Conservation (phyloP, 2,329 filamentous ascomycete genomes). For the Phialemoniopsis sp. region DNA sequence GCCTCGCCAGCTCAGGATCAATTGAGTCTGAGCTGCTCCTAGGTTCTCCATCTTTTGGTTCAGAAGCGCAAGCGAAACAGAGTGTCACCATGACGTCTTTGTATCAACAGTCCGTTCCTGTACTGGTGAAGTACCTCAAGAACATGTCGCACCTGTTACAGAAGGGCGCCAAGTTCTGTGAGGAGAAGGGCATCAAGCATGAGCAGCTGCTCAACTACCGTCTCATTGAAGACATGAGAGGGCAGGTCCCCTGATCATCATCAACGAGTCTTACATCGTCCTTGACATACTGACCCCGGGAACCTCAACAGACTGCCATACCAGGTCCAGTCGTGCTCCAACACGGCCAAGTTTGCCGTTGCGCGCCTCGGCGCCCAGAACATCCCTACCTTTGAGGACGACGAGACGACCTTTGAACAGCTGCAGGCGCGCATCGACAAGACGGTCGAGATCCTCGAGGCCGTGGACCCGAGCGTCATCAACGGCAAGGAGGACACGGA, state of each 20-base stretch:
- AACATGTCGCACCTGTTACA: slow-evolving; percentile 20
- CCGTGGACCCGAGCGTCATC: slow-evolving; percentile 17
- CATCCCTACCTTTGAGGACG: slow-evolving; percentile 15
- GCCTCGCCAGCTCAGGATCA: no score
- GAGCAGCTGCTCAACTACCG: slow-evolving; percentile 15
- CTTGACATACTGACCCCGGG: no score
- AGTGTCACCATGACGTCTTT: slow-evolving; percentile 12
- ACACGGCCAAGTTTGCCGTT: slow-evolving; percentile 20
- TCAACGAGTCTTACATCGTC: no score
- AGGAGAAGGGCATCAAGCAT: slow-evolving; percentile 16
- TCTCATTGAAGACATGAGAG: slow-evolving; percentile 25
- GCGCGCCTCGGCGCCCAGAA: slow-evolving; percentile 17
- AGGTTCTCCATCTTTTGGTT: no score
- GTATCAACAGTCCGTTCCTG: slow-evolving; percentile 19
- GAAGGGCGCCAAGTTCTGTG: slow-evolving; percentile 21
- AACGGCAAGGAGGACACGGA: slow-evolving; percentile 15
- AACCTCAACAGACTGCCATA: slow-evolving; percentile 24
- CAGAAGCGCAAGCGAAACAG: no score
- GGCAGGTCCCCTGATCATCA: no score
- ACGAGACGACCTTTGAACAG: slow-evolving; percentile 25
- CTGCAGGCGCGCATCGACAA: slow-evolving; percentile 21
- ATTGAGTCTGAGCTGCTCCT: no score
- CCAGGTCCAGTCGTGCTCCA: slow-evolving; percentile 25
- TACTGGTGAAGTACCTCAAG: slow-evolving; percentile 16
- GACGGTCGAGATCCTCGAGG: slow-evolving; percentile 21